Evolutionary conservation across 139 green algal species (phyloP), one percentile per base, ranked within the genome.

Genomic region (Desmodesmus armatus): DNA sequence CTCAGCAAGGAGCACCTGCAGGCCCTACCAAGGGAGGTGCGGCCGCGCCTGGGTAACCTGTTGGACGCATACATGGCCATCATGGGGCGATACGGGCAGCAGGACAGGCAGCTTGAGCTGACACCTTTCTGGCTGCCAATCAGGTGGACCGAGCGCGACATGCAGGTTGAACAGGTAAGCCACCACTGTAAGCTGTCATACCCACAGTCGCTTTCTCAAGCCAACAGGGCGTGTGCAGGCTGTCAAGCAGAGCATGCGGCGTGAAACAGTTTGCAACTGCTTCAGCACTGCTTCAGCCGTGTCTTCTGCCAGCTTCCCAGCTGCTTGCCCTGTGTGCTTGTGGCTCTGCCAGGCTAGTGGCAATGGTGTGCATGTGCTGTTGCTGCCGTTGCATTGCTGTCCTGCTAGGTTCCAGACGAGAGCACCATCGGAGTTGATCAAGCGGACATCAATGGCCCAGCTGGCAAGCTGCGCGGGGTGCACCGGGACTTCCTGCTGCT

Each of bases 401-500:
- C 53, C 53, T 65, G 53, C 19, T 19, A 23, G 23, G 21, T n/a
- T 65, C 53, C 53, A 65, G 53, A 65, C 53, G 53, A n/a, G n/a
- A n/a, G n/a, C n/a, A n/a, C n/a, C n/a, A n/a, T n/a, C 9, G 71
- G 71, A 29, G 27, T 58, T 55, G 71, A 31, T 47, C 9, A 78
- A 21, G 71, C n/a, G 33, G 76, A 53, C 21, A 39, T 19, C 31
- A 47, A 13, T 29, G 65, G 73, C n/a, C 63, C 63, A 9, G 79
- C 79, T 3, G 79, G 79, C 4, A 33, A 53, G 63, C 65, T 85
- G 79, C 33, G 37, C 33, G 41, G 65, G 6, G 63, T 66, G 40
- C 63, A 66, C 43, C 31, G 79, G n/a, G 65, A 85, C 63, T 85
- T 85, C 62, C 79, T 85, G 63, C 41, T 85, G 63, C 73, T 55